Evolutionary conservation across 345 rosid genomes (phyloP), one percentile per base, ranked within the genome.

Genomic region (Dimocarpus longan): DNA sequence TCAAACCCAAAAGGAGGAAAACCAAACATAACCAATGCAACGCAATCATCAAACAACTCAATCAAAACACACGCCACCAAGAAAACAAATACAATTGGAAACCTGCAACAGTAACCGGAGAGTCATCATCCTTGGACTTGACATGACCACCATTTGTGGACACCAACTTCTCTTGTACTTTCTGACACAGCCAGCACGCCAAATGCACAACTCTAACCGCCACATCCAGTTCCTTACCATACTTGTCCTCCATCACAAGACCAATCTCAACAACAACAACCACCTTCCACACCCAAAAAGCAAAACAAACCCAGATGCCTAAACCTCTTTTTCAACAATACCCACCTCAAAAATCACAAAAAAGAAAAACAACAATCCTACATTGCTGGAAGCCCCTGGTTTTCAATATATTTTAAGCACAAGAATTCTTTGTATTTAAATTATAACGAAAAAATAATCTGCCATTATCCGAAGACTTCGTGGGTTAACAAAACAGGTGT

Each of bases 61-160:
- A 5, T 39, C 68, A 52, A 70, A 60, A 59, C n/a, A 54, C 57
- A 50, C 3, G 8, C 18, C 13, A 70, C 44, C 32, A 56, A 15
- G 68, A 70, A 39, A 2, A 46, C 21, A 28, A 22, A 40, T 72
- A 28, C 52, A n/a, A 18, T 64, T 59, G 64, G 12, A 32, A 21
- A 95, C 98, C 97, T 37, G 98, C 98, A 84, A 95, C 86, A 63
- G 97, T 95, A 73, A 95, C 98, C 66, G 89, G 98, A 54, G 98
- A 95, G 81, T 95, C 91, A 82, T 95, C 98, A 66, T 88, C 96
- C 84, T 95, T 95, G 37, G 97, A 82, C 84, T 80, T 71, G 60
- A 95, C 89, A 64, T 85, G 87, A 22, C 22, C 86, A 32, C 74
- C 78, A 66, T 76, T 66, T n/a, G 74, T 56, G 0, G 92, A 83